Conservation (phyloP, 495 filamentous ascomycete genomes). For the Xylaria acuta region DNA sequence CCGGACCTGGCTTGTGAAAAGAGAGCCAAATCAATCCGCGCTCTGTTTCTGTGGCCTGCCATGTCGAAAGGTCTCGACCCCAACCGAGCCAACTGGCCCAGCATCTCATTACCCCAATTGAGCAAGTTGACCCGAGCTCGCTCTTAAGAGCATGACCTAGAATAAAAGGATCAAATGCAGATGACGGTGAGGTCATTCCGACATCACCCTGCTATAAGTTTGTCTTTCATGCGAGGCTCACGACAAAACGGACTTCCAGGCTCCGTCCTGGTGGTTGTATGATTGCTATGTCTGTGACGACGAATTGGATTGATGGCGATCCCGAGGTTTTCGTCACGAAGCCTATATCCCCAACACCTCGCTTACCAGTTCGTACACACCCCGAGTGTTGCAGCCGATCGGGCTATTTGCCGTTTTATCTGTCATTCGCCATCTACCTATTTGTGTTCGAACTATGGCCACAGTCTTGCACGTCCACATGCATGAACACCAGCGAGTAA, state of each 20-base stretch:
- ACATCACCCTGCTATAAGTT: not conserved
- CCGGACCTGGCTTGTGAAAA: not conserved
- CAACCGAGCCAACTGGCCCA: slow-evolving; percentile 5
- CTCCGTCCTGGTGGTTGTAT: not conserved
- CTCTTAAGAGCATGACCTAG: not conserved
- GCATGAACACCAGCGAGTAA: slow-evolving; percentile 11
- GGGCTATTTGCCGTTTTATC: not conserved
- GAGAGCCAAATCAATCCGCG: not conserved
- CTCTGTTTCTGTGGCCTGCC: slow-evolving; percentile 18
- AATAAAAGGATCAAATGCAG: not conserved
- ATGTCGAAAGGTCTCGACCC: slow-evolving; percentile 9
- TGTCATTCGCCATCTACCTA: not conserved
- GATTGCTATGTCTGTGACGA: not conserved
- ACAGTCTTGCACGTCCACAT: slow-evolving; percentile 1
- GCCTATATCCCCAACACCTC: slow-evolving; percentile 5
- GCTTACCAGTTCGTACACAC: slow-evolving; percentile 9
- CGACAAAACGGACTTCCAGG: slow-evolving; percentile 5
- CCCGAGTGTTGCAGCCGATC: not conserved
- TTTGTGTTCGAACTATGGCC: slow-evolving; percentile 1
- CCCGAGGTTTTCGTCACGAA: not conserved
- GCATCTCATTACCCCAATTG: slow-evolving; percentile 3
- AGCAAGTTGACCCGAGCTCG: slow-evolving; percentile 4
- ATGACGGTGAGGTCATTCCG: slow-evolving; percentile 1
- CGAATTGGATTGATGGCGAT: not conserved
- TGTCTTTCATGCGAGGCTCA: not conserved